Conservation (phyloP, 345 rosid genomes). For the Populus nigra region DNA sequence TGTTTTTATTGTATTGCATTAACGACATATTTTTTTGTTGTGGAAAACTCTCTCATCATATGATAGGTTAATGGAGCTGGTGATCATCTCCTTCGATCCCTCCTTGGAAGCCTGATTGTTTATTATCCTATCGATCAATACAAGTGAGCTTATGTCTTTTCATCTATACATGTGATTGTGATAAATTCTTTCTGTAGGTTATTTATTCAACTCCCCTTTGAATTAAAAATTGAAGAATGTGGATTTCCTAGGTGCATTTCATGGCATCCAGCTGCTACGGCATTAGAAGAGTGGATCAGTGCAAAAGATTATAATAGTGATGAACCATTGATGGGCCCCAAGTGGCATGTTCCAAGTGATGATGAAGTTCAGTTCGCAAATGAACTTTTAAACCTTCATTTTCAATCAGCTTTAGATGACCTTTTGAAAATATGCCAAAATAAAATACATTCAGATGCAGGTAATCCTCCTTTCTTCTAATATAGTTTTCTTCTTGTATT, state of each 20-base stretch:
- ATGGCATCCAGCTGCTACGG: constrained; percentile 73
- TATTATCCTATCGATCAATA: constrained; percentile 90
- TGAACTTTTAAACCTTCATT: constrained; percentile 86
- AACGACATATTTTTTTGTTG: constrained; percentile 2
- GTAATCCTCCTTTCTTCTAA: constrained; percentile 33
- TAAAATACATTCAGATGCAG: constrained; percentile 77
- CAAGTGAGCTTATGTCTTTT: constrained; percentile 50
- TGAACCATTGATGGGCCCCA: constrained; percentile 50
- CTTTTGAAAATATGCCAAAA: constrained; percentile 74
- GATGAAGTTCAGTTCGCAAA: constrained; percentile 93
- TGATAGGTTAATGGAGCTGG: constrained; percentile 93
- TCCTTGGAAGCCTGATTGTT: constrained; percentile 81
- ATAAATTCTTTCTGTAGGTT: not conserved
- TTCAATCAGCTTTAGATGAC: constrained; percentile 81
- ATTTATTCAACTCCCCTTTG: not conserved
- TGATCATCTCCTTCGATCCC: constrained; percentile 86
- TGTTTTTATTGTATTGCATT: not conserved
- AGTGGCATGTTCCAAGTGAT: constrained; percentile 85
- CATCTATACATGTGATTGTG: not conserved
- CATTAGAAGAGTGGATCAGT: constrained; percentile 92
- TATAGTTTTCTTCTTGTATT: not conserved
- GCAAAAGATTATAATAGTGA: constrained; percentile 64
- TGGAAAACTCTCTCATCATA: constrained; percentile 7
- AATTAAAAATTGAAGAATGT: constrained; percentile 18
- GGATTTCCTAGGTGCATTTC: constrained; percentile 57